phyloP scores from a whole-genome alignment of 768 basidiomycete species.

The Rubroboletus satanas region DNA sequence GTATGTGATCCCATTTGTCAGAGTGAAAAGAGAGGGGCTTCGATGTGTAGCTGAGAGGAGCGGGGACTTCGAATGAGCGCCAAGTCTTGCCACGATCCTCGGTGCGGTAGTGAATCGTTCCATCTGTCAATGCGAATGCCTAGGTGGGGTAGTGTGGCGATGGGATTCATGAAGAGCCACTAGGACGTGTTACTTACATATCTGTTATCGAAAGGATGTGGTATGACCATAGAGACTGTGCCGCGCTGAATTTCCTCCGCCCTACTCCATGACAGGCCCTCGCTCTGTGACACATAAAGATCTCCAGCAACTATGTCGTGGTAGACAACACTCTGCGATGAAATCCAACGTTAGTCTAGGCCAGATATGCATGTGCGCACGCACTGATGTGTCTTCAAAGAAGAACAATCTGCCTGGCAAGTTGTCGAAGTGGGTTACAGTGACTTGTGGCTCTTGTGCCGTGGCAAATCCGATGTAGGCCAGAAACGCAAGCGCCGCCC shows the following conservation, averaged over 20 bases:
- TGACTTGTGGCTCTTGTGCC: conserved; percentile 47
- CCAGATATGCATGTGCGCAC: conserved; percentile 26
- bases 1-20: conserved; percentile 68
- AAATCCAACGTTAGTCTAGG: not conserved
- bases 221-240: conserved; percentile 65
- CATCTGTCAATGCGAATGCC: conserved; percentile 83
- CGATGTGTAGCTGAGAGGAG: conserved; percentile 39
- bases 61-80: conserved; percentile 74
- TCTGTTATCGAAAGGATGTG: conserved; percentile 81
- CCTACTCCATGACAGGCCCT: conserved; percentile 70
- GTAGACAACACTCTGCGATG: conserved; percentile 61
- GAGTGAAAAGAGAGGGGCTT: conserved; percentile 87
- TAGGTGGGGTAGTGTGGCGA: conserved; percentile 27
- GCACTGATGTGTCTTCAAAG: conserved; percentile 88
- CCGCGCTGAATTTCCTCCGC: conserved; percentile 52
- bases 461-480: conserved; percentile 18
- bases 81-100: conserved; percentile 85
- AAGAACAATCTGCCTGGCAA: conserved; percentile 78
- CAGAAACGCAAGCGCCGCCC: conserved; percentile 24
- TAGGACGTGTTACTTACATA: conserved; percentile 45
- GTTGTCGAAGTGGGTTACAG: conserved; percentile 58
- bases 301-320: conserved; percentile 69
- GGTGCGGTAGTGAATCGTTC: conserved; percentile 81
- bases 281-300: conserved; percentile 78
- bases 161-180: not conserved